phyloP scores from a whole-genome alignment of 148 eudicot species.

The Rheum nobile region DNA sequence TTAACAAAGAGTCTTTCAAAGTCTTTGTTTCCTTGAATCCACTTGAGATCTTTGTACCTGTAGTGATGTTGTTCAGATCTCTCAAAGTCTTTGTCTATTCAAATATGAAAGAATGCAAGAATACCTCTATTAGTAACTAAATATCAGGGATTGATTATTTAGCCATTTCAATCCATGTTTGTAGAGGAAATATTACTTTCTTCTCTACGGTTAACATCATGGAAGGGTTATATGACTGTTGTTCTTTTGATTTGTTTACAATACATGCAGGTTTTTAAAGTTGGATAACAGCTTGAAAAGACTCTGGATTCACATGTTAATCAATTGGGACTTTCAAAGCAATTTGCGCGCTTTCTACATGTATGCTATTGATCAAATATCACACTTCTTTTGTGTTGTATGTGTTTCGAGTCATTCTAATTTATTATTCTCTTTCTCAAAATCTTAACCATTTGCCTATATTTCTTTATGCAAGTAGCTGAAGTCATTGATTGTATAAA shows the following conservation, averaged over 20 bases:
- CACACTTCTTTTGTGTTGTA: background rate
- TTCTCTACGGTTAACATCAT: background rate
- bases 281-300: conserved; percentile 26
- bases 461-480: conserved; percentile 23
- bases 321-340: conserved; percentile 46
- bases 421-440: background rate
- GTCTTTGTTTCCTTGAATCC: too few species aligned
- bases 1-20: too few species aligned
- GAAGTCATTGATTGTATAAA: conserved; percentile 31
- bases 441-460: background rate
- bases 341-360: conserved; percentile 37
- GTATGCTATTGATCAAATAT: conserved; percentile 18
- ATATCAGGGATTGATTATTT: background rate
- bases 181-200: background rate
- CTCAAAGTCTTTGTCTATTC: too few species aligned
- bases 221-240: background rate
- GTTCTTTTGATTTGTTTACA: background rate
- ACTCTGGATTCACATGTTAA: conserved; percentile 28
- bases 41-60: too few species aligned
- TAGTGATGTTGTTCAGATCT: too few species aligned
- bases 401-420: background rate
- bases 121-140: too few species aligned
- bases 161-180: background rate
- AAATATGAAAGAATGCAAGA: too few species aligned
- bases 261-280: conserved; percentile 24